phyloP scores from a whole-genome alignment of 2,329 filamentous ascomycete genomes.

The Fusarium sp. region DNA sequence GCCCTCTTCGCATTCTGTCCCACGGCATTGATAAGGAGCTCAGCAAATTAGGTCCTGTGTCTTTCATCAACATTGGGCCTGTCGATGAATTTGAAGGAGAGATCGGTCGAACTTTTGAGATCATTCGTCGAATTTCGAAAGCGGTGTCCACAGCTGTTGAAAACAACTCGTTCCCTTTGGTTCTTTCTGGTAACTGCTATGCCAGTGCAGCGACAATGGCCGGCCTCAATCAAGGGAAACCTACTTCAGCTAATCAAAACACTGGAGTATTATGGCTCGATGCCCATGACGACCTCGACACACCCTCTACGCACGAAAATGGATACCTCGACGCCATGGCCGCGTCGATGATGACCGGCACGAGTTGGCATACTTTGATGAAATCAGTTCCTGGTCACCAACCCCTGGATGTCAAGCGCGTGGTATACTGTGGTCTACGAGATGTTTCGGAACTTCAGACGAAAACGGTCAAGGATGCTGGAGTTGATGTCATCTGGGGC shows the following conservation, averaged over 20 bases:
- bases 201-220: not conserved
- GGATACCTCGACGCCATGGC: slow-evolving; percentile 4
- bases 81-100: not conserved
- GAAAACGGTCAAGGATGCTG: not conserved
- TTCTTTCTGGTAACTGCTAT: slow-evolving; percentile 4
- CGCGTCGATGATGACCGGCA: not conserved
- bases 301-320: not conserved
- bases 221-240: not conserved
- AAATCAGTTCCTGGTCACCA: not conserved
- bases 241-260: too few relatives aligned
- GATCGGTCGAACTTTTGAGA: not conserved
- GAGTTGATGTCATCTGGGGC: not conserved
- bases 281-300: not conserved
- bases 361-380: not conserved
- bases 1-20: not conserved
- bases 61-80: not conserved
- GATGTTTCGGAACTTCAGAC: not conserved
- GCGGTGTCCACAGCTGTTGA: not conserved
- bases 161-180: not conserved
- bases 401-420: not conserved
- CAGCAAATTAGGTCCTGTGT: not conserved
- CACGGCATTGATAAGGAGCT: not conserved
- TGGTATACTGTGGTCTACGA: not conserved
- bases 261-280: not conserved
- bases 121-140: not conserved